Evolutionary conservation across 805 yeast species (phyloP).

Genomic region (Yamadazyma nakazawae): DNA sequence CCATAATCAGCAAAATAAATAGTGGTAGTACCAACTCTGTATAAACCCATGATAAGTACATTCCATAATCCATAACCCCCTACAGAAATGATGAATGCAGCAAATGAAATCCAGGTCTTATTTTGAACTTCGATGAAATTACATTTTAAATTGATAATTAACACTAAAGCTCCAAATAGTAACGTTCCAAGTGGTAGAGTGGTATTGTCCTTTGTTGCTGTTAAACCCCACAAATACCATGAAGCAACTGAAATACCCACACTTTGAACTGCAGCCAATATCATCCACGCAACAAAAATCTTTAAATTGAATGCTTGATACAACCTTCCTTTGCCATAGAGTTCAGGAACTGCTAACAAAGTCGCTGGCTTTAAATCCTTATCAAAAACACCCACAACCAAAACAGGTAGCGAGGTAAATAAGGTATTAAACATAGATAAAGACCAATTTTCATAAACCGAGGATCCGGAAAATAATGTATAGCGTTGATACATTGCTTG

Average conservation of each 20-base stretch:
- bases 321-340: slow-evolving; percentile 73
- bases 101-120: slow-evolving; percentile 63
- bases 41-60: slow-evolving; percentile 67
- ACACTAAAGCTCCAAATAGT: slow-evolving; percentile 67
- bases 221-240: slow-evolving; percentile 67
- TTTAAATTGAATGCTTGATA: slow-evolving; percentile 70
- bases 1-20: slow-evolving; percentile 75
- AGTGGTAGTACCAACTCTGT: slow-evolving; percentile 47
- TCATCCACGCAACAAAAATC: slow-evolving; percentile 74
- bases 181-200: slow-evolving; percentile 80
- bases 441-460: slow-evolving; percentile 94
- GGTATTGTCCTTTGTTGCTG: slow-evolving; percentile 67
- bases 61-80: slow-evolving; percentile 89
- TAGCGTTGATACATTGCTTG: slow-evolving; percentile 85
- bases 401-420: slow-evolving; percentile 88
- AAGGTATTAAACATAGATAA: slow-evolving; percentile 95
- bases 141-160: slow-evolving; percentile 72
- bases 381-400: slow-evolving; percentile 93
- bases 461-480: slow-evolving; percentile 88
- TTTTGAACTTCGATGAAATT: slow-evolving; percentile 79
- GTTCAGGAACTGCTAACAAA: slow-evolving; percentile 84
- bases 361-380: slow-evolving; percentile 88
- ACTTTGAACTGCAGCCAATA: slow-evolving; percentile 70
- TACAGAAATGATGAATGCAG: slow-evolving; percentile 65
- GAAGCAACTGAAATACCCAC: slow-evolving; percentile 65